Evolutionary conservation across 495 filamentous ascomycete species (phyloP).

Genomic region (Clohesyomyces aquaticus): DNA sequence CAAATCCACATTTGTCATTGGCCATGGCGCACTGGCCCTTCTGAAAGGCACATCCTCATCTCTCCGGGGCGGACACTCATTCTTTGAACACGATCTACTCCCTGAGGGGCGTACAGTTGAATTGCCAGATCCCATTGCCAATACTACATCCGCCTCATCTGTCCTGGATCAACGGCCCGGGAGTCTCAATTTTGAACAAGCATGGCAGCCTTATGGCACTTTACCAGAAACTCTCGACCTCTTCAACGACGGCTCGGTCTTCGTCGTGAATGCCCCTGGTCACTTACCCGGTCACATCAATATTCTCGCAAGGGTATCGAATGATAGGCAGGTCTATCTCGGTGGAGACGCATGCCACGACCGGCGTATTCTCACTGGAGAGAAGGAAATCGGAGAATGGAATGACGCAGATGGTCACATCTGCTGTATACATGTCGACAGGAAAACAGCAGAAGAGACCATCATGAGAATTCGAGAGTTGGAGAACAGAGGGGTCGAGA

Average conservation of each 20-base stretch:
- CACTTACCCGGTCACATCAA: constrained; percentile 56
- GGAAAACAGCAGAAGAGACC: constrained; percentile 44
- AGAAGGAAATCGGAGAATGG: constrained; percentile 52
- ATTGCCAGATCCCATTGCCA: constrained; percentile 38
- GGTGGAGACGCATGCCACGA: constrained; percentile 57
- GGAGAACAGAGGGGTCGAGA: constrained; percentile 49
- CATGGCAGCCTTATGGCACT: constrained; percentile 42
- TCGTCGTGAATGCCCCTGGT: constrained; percentile 53
- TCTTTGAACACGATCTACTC: constrained; percentile 50
- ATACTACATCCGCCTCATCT: not conserved
- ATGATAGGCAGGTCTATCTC: constrained; percentile 49
- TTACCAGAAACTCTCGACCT: constrained; percentile 51
- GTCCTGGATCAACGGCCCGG: not conserved
- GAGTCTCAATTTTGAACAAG: constrained; percentile 6
- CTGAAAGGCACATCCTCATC: constrained; percentile 41
- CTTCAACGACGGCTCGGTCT: constrained; percentile 49
- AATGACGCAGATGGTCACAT: constrained; percentile 45
- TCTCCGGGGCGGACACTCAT: constrained; percentile 45
- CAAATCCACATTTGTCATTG: constrained; percentile 47
- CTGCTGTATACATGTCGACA: constrained; percentile 53
- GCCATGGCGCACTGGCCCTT: constrained; percentile 45
- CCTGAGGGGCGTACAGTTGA: constrained; percentile 47
- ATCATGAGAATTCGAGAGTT: constrained; percentile 44
- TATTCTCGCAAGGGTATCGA: constrained; percentile 46
- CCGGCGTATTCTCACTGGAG: constrained; percentile 48